Conservation (phyloP, 2,329 filamentous ascomycete genomes). For the Madurella mycetomatis region DNA sequence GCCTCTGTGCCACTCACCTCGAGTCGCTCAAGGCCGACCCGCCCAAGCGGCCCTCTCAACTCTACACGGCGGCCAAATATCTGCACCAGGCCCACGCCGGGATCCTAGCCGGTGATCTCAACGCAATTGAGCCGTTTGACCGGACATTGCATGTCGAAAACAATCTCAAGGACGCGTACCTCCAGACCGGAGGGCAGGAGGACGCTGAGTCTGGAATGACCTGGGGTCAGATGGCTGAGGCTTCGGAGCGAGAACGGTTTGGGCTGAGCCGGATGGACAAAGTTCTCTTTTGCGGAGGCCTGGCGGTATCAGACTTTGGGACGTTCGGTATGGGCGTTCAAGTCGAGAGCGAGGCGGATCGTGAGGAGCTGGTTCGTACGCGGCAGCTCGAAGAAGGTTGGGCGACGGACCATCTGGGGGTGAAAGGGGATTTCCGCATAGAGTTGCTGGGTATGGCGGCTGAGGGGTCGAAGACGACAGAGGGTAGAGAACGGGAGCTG, state of each 20-base stretch:
- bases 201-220: slow-evolving; percentile 50
- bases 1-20: slow-evolving; percentile 54
- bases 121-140: slow-evolving; percentile 54
- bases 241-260: slow-evolving; percentile 38
- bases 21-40: slow-evolving; percentile 49
- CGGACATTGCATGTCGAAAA: slow-evolving; percentile 43
- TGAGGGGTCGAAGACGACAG: background rate
- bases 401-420: slow-evolving; percentile 48
- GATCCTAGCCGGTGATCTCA: slow-evolving; percentile 52
- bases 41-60: slow-evolving; percentile 45
- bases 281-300: slow-evolving; percentile 42
- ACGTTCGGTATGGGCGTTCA: slow-evolving; percentile 45
- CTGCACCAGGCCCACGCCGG: slow-evolving; percentile 40
- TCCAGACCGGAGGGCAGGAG: slow-evolving; percentile 47
- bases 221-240: slow-evolving; percentile 52
- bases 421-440: slow-evolving; percentile 31
- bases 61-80: slow-evolving; percentile 40
- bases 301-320: slow-evolving; percentile 35
- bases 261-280: slow-evolving; percentile 57
- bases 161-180: slow-evolving; percentile 47
- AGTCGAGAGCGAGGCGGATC: slow-evolving; percentile 31
- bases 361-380: slow-evolving; percentile 21
- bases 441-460: background rate
- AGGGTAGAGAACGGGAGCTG: too few relatives aligned
- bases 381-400: slow-evolving; percentile 38